Conservation (phyloP, 371 early-diverging fungal species). For the Fennellomyces sp. region DNA sequence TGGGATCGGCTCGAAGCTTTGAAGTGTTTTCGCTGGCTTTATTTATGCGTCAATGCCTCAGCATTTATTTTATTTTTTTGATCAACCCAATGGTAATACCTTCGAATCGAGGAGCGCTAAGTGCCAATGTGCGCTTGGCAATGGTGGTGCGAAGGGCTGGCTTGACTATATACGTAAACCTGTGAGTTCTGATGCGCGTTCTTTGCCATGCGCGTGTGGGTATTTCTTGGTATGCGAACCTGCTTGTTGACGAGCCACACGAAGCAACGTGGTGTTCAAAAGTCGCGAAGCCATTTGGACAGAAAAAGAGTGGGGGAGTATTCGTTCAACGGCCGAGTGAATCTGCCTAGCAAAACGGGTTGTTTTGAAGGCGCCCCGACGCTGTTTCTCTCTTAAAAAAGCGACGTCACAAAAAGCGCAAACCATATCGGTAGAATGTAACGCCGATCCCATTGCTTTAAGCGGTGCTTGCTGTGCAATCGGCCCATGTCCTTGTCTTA, state of each 20-base stretch:
- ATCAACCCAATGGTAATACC: slow-evolving; percentile 21
- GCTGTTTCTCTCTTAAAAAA: neutral
- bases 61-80: neutral
- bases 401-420: slow-evolving; percentile 5
- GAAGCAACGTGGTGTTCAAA: slow-evolving; percentile 32
- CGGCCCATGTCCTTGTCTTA: slow-evolving; percentile 1
- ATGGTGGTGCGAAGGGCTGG: slow-evolving; percentile 20
- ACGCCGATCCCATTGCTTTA: too few species aligned
- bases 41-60: neutral
- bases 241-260: slow-evolving; percentile 35
- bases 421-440: too few species aligned
- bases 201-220: neutral
- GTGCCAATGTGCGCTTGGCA: slow-evolving; percentile 34
- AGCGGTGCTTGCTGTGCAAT: neutral
- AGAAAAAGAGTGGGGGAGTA: slow-evolving; percentile 40
- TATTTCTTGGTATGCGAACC: slow-evolving; percentile 9
- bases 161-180: slow-evolving; percentile 18
- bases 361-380: neutral
- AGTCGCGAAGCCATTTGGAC: slow-evolving; percentile 42
- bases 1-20: slow-evolving; percentile 37
- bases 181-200: neutral
- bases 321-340: neutral
- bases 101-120: slow-evolving; percentile 25
- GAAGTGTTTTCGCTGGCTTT: slow-evolving; percentile 1
- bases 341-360: neutral